These are phyloP conservation scores for Kokia cookei DNA, from an alignment of 441 rosid species.

Conservation along the genomic window DNA sequence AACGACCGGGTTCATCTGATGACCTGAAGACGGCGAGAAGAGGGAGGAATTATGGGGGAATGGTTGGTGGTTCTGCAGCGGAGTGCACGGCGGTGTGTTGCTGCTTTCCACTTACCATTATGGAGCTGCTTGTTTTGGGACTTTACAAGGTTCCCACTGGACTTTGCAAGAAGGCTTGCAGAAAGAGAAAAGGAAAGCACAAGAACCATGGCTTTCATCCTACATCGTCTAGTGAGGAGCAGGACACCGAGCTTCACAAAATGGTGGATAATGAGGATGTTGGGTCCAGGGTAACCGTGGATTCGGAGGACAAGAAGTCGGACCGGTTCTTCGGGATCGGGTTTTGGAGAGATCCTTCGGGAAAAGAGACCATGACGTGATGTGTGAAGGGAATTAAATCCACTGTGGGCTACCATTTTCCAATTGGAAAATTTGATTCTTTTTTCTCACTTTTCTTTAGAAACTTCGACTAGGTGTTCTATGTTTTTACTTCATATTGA, in stretches of 20 bases:
- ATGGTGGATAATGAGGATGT: background rate
- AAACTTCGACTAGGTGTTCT: background rate
- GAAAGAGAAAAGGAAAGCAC: constrained; percentile 18
- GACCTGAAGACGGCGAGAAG: background rate
- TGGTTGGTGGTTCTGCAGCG: constrained; percentile 51
- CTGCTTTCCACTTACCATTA: constrained; percentile 45
- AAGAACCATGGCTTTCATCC: constrained; percentile 2
- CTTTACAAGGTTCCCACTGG: constrained; percentile 49
- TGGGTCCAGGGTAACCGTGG: background rate
- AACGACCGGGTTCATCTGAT: background rate
- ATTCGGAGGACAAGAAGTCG: constrained; percentile 43
- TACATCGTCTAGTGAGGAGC: constrained; percentile 7
- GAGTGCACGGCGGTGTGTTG: constrained; percentile 55
- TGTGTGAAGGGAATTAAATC: background rate
- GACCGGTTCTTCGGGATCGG: constrained; percentile 39
- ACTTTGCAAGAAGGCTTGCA: constrained; percentile 39
- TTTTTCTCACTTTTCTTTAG: background rate
- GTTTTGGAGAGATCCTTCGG: constrained; percentile 58
- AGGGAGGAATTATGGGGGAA: constrained; percentile 27
- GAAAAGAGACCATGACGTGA: background rate
- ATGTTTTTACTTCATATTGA: background rate
- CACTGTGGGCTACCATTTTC: background rate
- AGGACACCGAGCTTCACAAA: background rate
- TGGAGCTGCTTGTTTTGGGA: constrained; percentile 39
- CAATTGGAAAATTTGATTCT: background rate